A percentile compares a stretch with the other conserved stretches of the same genome.
phyloP scores from a whole-genome alignment of 176 grass and related monocot genomes.

The Oryza brachyantha region DNA sequence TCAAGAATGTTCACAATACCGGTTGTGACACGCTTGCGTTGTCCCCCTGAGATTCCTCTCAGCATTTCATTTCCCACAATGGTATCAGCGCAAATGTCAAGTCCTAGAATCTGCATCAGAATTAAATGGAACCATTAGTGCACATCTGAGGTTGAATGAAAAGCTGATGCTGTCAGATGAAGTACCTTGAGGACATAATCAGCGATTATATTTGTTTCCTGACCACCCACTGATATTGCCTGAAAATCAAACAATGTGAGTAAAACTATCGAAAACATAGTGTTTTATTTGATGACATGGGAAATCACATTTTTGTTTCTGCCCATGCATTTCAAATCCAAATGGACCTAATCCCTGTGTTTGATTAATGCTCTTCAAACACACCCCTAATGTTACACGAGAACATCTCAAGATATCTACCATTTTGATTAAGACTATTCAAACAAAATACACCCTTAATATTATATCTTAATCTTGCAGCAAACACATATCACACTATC shows the following conservation, averaged over 20 bases:
- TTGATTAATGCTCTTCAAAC: neutral
- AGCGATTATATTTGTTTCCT: conserved; percentile 56
- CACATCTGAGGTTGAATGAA: neutral
- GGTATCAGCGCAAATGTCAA: conserved; percentile 67
- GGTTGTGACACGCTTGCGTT: conserved; percentile 61
- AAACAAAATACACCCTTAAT: neutral
- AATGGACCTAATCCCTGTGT: neutral
- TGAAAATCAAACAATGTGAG: conserved; percentile 21
- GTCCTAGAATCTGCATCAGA: conserved; percentile 47
- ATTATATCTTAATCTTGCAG: too few species aligned
- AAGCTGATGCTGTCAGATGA: neutral
- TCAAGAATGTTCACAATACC: conserved; percentile 28
- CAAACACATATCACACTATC: too few species aligned
- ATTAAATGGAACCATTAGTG: conserved; percentile 3
- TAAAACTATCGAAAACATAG: neutral
- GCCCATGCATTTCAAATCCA: neutral
- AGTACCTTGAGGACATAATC: conserved; percentile 61
- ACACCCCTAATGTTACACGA: neutral
- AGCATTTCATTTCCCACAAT: conserved; percentile 59
- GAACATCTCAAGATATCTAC: neutral
- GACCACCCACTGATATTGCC: conserved; percentile 42
- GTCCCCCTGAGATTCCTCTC: conserved; percentile 62
- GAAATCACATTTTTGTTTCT: neutral
- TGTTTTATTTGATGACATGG: neutral
- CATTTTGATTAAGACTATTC: neutral